Evolutionary conservation across 805 yeast species (phyloP).

Genomic region (Cyberlindnera galapagoensis): DNA sequence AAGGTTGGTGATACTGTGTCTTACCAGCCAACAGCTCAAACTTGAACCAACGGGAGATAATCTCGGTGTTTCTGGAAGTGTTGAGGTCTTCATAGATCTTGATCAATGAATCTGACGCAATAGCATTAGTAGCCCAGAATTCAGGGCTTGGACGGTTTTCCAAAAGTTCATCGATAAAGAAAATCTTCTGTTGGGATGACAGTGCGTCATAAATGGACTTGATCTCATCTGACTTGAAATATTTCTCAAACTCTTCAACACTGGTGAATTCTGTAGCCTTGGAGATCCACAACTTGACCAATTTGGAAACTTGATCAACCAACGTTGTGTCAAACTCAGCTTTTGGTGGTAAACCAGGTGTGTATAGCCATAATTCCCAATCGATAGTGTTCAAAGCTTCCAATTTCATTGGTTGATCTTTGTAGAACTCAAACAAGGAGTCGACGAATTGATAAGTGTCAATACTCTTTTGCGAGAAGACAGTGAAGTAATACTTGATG

Average conservation of each 20-base stretch:
- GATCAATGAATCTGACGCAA: constrained; percentile 32
- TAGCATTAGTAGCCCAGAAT: constrained; percentile 28
- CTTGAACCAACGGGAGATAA: constrained; percentile 69
- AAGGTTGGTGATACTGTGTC: constrained; percentile 36
- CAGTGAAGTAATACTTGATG: constrained; percentile 68
- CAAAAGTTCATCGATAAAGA: constrained; percentile 66
- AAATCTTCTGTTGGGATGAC: constrained; percentile 70
- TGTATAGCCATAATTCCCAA: constrained; percentile 79
- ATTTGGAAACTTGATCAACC: constrained; percentile 61
- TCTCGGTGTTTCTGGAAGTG: constrained; percentile 68
- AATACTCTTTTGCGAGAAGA: constrained; percentile 62
- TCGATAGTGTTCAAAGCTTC: constrained; percentile 61
- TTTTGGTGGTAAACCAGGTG: constrained; percentile 85
- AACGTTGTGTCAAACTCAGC: constrained; percentile 75
- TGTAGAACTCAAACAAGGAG: constrained; percentile 60
- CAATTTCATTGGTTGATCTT: constrained; percentile 33
- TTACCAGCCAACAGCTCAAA: constrained; percentile 54
- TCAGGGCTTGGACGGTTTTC: constrained; percentile 37
- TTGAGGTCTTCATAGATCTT: constrained; percentile 32
- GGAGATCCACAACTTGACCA: constrained; percentile 59
- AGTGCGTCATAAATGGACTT: constrained; percentile 37
- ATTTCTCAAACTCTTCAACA: constrained; percentile 11
- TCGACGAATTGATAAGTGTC: constrained; percentile 81
- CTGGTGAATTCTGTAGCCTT: constrained; percentile 12
- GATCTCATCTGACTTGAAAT: constrained; percentile 17